Percentiles rank a stretch among this genome's conserved stretches.
phyloP scores from a whole-genome alignment of 306 rosid species.

The Adenanthera pavonina region DNA sequence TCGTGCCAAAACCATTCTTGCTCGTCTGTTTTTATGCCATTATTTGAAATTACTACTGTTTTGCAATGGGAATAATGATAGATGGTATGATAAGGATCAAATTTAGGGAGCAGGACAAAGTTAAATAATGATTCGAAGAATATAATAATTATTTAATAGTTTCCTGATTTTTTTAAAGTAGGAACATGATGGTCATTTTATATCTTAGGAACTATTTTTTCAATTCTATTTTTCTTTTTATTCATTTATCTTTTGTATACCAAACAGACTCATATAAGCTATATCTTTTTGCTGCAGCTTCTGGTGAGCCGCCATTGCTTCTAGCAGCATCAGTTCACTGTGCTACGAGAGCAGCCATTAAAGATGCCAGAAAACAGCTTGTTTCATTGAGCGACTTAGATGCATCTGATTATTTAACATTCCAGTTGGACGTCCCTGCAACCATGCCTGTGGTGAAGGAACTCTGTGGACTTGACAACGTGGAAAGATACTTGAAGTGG shows the following conservation, averaged over 20 bases:
- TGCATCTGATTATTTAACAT: slow-evolving; percentile 39
- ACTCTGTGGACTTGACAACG: slow-evolving; percentile 72
- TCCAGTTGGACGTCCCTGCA: slow-evolving; percentile 85
- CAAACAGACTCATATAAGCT: not conserved
- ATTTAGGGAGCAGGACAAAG: not conserved
- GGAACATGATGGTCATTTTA: not conserved
- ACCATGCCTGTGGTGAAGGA: slow-evolving; percentile 86
- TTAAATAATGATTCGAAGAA: not conserved
- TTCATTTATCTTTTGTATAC: not conserved
- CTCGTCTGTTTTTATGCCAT: not conserved
- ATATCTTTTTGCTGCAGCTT: slow-evolving; percentile 61
- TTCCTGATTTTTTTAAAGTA: not conserved
- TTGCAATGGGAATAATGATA: no score
- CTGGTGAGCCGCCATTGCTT: slow-evolving; percentile 92
- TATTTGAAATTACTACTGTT: not conserved
- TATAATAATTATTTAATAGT: no score
- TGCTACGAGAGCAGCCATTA: slow-evolving; percentile 85
- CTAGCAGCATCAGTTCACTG: slow-evolving; percentile 87
- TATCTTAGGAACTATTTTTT: not conserved
- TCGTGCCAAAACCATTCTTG: not conserved
- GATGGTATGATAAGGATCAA: not conserved
- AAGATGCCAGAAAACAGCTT: slow-evolving; percentile 79
- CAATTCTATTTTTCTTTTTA: not conserved
- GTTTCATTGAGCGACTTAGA: slow-evolving; percentile 62
- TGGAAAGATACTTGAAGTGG: slow-evolving; percentile 83